Evolutionary conservation across 225 moss, liverwort and hornwort genomes (phyloP), one percentile per base, ranked within the genome.

Genomic region (Sphagnum contortum): DNA sequence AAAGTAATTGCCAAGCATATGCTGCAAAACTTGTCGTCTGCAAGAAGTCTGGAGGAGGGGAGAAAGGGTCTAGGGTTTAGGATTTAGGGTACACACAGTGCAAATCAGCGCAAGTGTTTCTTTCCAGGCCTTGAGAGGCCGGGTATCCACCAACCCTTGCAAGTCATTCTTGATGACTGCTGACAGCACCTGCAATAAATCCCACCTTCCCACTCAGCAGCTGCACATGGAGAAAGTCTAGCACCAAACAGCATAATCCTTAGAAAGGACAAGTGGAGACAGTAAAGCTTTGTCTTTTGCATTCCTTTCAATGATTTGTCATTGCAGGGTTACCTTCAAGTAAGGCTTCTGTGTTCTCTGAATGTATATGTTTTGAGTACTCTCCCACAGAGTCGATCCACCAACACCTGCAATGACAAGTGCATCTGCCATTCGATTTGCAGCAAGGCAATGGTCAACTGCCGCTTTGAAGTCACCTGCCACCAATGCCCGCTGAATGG

Each of bases 91-190:
- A 74, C 82, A 63, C 74, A 96, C 95, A 55, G 93, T 91, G 87
- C 93, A 99, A 10, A 99, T 87, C 71, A 93, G 69, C 63, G 98
- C 98, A 66, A 99, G 74, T 3, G 98, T 99, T 72, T 99, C 98
- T 64, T 91, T 99, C 98, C 98, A 99, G 60, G 81, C 79, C 76
- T 83, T 93, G 71, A 99, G 77, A 79, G 98, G 86, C 64, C 98
- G 80, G 65, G 72, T 83, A 66, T 89, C 87, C 58, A 99, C 86
- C 54, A 99, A 75, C 66, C 89, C 80, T 66, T 84, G 82, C 70
- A 99, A 77, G 67, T 99, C 89, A 64, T 89, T 81, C 74, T 89
- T 91, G 11, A 91, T 89, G 62, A 99, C 89, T 46, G 93, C 91
- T 66, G 93, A 89, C 78, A 99, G 29, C 29, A 29, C 29, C 29